Percentiles rank a stretch among this genome's conserved stretches.
phyloP scores from a whole-genome alignment of 805 yeast genomes.

The Monosporozyma yasuniensis region DNA sequence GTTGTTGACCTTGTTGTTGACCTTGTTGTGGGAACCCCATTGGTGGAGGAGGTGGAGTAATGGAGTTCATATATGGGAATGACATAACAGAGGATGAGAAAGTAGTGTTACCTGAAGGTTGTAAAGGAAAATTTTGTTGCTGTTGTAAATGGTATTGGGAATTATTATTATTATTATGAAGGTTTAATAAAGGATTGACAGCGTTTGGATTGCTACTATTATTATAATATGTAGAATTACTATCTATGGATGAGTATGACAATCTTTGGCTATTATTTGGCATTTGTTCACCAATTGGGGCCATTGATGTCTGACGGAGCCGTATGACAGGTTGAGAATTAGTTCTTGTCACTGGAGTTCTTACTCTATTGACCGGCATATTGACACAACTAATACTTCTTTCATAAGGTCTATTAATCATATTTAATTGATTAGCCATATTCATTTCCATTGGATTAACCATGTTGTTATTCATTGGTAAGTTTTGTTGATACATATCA shows the following conservation, averaged over 20 bases:
- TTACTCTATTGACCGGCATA: background rate
- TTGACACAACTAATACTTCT: conserved; percentile 2
- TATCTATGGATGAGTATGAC: background rate
- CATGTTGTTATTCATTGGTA: background rate
- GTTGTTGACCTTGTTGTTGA: conserved; percentile 1
- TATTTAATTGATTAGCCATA: background rate
- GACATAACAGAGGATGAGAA: background rate
- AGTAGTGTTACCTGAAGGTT: background rate
- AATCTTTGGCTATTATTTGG: background rate
- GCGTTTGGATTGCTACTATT: background rate
- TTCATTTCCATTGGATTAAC: background rate
- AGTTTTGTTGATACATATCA: background rate
- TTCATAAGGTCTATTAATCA: background rate
- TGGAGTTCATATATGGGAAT: background rate
- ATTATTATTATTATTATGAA: background rate
- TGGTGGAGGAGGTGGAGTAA: conserved; percentile 1
- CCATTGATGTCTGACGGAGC: background rate
- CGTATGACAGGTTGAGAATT: conserved; percentile 3
- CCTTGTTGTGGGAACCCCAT: background rate
- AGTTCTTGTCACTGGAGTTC: background rate
- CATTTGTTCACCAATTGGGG: background rate
- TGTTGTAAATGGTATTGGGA: background rate
- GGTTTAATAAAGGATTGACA: background rate
- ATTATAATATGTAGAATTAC: background rate
- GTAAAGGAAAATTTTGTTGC: background rate